Evolutionary conservation across 148 eudicot species (phyloP).

Genomic region (Amaranthus hypochondriacus): DNA sequence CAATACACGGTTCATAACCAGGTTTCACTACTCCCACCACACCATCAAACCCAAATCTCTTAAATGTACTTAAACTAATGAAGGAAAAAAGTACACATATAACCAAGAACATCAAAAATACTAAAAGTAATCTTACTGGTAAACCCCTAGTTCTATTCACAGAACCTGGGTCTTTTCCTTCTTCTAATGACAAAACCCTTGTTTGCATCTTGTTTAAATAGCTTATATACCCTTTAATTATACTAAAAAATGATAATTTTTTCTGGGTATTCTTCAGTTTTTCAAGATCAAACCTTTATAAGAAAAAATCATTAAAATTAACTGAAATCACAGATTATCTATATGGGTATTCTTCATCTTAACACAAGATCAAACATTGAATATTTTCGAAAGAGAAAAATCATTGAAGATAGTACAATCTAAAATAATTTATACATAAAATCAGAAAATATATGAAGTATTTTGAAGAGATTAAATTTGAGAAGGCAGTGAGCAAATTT

Average conservation of each 20-base stretch:
- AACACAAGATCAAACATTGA: slow-evolving; percentile 14
- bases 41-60: slow-evolving; percentile 41
- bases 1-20: slow-evolving; percentile 44
- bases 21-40: slow-evolving; percentile 37
- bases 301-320: too few species aligned
- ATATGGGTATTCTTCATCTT: slow-evolving; percentile 10
- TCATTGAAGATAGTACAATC: too few species aligned
- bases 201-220: slow-evolving; percentile 28
- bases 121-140: slow-evolving; percentile 45
- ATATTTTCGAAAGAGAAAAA: too few species aligned
- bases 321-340: too few species aligned
- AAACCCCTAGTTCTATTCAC: slow-evolving; percentile 55
- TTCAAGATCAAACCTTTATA: slow-evolving; percentile 1
- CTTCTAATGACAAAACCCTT: slow-evolving; percentile 53
- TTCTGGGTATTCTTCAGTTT: too few species aligned
- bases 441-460: too few species aligned
- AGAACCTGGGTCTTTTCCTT: slow-evolving; percentile 56
- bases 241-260: too few species aligned
- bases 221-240: neutral
- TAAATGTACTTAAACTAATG: slow-evolving; percentile 48
- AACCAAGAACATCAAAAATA: slow-evolving; percentile 49
- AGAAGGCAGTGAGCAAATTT: slow-evolving; percentile 1
- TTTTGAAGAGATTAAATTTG: neutral
- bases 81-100: slow-evolving; percentile 55
- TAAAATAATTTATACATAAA: too few species aligned